phyloP scores from a whole-genome alignment of 2,329 filamentous ascomycete species.

The Truncatella angustata region DNA sequence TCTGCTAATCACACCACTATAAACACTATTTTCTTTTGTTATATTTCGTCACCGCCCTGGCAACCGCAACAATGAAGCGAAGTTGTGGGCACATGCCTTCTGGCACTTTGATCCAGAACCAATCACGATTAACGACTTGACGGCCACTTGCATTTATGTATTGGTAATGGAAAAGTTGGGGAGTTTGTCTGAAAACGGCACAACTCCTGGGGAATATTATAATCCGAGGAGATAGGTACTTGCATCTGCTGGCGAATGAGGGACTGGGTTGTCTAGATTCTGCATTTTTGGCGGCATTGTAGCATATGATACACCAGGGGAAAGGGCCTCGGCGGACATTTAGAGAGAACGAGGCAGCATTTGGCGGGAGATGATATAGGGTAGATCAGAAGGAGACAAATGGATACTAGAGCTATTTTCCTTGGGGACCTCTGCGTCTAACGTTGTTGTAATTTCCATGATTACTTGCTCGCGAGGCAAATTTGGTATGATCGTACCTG shows the following conservation, averaged over 20 bases:
- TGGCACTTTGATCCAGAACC: neutral
- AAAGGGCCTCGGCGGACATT: neutral
- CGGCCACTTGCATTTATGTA: neutral
- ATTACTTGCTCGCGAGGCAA: too few species aligned
- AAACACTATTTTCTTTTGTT: slow-evolving; percentile 1
- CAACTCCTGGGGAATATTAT: neutral
- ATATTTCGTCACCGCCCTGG: neutral
- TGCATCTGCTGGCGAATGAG: slow-evolving; percentile 1
- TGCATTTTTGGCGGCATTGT: slow-evolving; percentile 7
- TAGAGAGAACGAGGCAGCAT: slow-evolving; percentile 1
- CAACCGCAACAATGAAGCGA: too few species aligned
- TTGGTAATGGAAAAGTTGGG: neutral
- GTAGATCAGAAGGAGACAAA: neutral
- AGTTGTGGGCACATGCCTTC: neutral
- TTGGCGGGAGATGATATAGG: neutral
- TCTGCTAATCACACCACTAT: neutral
- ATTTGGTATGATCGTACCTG: too few species aligned
- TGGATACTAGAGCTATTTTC: too few species aligned
- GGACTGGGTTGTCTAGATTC: neutral
- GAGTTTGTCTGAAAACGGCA: neutral
- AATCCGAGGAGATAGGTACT: neutral
- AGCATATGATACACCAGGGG: neutral
- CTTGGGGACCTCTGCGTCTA: too few species aligned
- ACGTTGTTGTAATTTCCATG: too few species aligned
- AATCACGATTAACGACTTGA: slow-evolving; percentile 6